phyloP scores from a whole-genome alignment of 164 flowering plant genomes.

The Tetrastigma voinierianum region DNA sequence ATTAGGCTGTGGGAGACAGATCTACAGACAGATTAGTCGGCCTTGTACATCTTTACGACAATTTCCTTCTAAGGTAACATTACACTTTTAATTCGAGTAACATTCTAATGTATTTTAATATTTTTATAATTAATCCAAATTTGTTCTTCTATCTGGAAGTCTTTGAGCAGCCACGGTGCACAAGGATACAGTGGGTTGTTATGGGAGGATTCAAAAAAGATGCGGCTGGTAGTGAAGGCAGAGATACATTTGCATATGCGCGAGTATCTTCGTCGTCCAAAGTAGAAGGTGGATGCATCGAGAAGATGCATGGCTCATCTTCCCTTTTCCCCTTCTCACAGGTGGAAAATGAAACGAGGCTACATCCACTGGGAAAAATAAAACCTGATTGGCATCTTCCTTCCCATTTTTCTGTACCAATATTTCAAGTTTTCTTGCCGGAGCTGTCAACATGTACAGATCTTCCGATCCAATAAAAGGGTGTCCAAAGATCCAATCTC shows the following conservation, averaged over 20 bases:
- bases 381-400: too few species aligned
- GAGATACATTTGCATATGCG: conserved; percentile 65
- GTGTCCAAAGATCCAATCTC: too few species aligned
- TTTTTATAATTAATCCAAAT: neutral
- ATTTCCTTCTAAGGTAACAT: conserved; percentile 69
- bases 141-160: conserved; percentile 48
- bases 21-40: conserved; percentile 66
- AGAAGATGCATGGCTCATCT: too few species aligned
- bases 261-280: conserved; percentile 62
- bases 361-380: too few species aligned
- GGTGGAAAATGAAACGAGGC: too few species aligned
- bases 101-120: neutral
- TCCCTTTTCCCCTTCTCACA: too few species aligned
- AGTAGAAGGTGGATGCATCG: conserved; percentile 18
- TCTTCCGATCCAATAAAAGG: too few species aligned
- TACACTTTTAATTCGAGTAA: neutral
- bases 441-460: too few species aligned
- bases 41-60: conserved; percentile 65
- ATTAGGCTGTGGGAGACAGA: conserved; percentile 90
- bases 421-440: too few species aligned
- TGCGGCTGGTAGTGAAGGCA: conserved; percentile 69
- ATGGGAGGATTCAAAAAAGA: conserved; percentile 75
- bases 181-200: conserved; percentile 60
- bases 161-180: conserved; percentile 83
- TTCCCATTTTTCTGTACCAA: too few species aligned